Evolutionary conservation across 192 early-diverging fungal species (phyloP), one percentile per base, ranked within the genome.

Genomic region (Backusella macrospora): DNA sequence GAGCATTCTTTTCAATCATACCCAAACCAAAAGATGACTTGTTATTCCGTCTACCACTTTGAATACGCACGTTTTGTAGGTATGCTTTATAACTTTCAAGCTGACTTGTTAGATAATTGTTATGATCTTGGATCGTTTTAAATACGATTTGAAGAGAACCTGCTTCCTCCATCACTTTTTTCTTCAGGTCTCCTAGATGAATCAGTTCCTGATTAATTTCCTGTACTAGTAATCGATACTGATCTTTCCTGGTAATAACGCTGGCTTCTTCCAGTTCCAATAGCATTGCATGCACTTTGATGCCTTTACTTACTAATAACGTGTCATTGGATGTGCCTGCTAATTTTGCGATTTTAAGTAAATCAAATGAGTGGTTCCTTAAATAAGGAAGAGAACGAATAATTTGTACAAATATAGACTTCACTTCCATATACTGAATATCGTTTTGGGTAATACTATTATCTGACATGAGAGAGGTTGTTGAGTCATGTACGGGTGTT

Each of bases 61-160:
- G 90, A 70, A 91, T 89, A 43, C 96, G 92, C 49, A 98, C 96
- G 64, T 98, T 98, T 77, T 94, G 91, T 42, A 98, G 80, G 72
- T 98, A 98, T 7, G 95, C 94, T 84, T 95, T 95, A 82, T 98
- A 98, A 26, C 89, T 90, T 68, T 98, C 96, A 65, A 98, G 82
- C 82, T 98, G 96, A 64, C 88, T 88, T 52, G 88, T 78, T 48
- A 96, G 80, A 70, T 96, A 98, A 67, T 96, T 92, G 86, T 98
- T 98, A 83, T 98, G 95, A 70, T 96, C 95, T 62, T 91, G 86
- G 73, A 98, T 98, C 3, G 94, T 96, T 81, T 95, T 93, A 87
- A 90, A 95, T 62, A 98, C 96, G 13, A 87, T 81, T 29, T 93
- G 90, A 63, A 98, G 84, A 18, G 88, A 89, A 18, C 73, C 70